phyloP scores from a whole-genome alignment of 2,329 filamentous ascomycete species.

The Sphaerulina vaccinii region DNA sequence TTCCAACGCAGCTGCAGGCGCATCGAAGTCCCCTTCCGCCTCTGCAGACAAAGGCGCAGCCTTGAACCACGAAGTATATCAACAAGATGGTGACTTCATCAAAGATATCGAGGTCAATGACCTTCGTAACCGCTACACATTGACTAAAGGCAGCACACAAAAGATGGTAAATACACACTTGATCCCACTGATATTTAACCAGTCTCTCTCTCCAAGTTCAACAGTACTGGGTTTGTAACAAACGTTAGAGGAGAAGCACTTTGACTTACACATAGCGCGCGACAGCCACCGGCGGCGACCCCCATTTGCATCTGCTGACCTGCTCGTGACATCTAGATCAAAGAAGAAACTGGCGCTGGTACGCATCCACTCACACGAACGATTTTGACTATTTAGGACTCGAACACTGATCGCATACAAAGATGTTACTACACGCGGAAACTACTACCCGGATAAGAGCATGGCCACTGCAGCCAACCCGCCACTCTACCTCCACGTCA shows the following conservation, averaged over 20 bases:
- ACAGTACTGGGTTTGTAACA: slow-evolving; percentile 34
- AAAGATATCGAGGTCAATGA: slow-evolving; percentile 99
- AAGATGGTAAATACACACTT: slow-evolving; percentile 95
- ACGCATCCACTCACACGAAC: slow-evolving; percentile 62
- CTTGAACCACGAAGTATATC: slow-evolving; percentile 85
- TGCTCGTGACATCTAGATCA: slow-evolving; percentile 87
- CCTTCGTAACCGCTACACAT: slow-evolving; percentile 89
- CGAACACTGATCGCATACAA: slow-evolving; percentile 55
- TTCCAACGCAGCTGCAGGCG: slow-evolving; percentile 46
- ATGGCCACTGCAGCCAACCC: slow-evolving; percentile 86
- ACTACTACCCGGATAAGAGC: slow-evolving; percentile 94
- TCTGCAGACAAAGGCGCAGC: slow-evolving; percentile 50
- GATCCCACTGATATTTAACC: slow-evolving; percentile 58
- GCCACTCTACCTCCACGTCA: slow-evolving; percentile 91
- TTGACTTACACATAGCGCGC: slow-evolving; percentile 48
- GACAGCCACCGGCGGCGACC: slow-evolving; percentile 42
- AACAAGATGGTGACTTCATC: slow-evolving; percentile 95
- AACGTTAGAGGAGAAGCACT: slow-evolving; percentile 39
- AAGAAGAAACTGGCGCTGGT: slow-evolving; percentile 99
- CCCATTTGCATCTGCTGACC: slow-evolving; percentile 94
- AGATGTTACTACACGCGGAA: slow-evolving; percentile 99
- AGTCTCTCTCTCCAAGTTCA: slow-evolving; percentile 16
- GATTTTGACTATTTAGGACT: slow-evolving; percentile 48
- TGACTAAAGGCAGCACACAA: slow-evolving; percentile 96
- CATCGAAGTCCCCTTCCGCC: slow-evolving; percentile 53